Conservation (phyloP, 1,139 yeast species). For the Pichia sp. region DNA sequence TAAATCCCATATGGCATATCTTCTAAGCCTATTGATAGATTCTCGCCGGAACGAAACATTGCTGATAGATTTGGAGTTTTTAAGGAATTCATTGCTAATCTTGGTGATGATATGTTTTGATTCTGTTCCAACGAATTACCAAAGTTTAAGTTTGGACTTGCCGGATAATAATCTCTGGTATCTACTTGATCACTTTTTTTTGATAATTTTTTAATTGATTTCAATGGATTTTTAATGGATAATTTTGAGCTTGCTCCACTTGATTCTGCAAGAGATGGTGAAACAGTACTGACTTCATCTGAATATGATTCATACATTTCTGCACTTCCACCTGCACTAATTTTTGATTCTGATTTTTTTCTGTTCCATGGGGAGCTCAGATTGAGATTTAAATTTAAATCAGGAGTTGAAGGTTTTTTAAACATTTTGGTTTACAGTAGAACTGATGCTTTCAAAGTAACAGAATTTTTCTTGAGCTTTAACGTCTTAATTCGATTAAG, state of each 20-base stretch:
- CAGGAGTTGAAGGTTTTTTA: slow-evolving; percentile 11
- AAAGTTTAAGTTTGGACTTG: slow-evolving; percentile 18
- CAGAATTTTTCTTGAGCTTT: too few species aligned
- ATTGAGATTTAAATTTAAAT: slow-evolving; percentile 10
- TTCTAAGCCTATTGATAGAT: slow-evolving; percentile 36
- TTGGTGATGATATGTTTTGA: neutral
- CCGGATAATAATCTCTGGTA: slow-evolving; percentile 18
- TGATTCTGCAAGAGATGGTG: neutral
- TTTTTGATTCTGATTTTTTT: slow-evolving; percentile 6
- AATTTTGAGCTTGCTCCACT: neutral
- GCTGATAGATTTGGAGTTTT: slow-evolving; percentile 11
- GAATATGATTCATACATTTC: neutral
- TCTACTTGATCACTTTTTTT: slow-evolving; percentile 13
- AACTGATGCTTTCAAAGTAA: slow-evolving; percentile 14
- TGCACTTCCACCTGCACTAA: neutral
- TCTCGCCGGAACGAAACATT: slow-evolving; percentile 21
- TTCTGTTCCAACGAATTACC: slow-evolving; percentile 7
- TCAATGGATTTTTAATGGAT: slow-evolving; percentile 13
- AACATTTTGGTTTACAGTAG: slow-evolving; percentile 5
- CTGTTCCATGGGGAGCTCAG: slow-evolving; percentile 9
- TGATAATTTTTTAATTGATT: slow-evolving; percentile 14
- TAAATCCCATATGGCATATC: slow-evolving; percentile 36
- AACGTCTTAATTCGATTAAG: too few species aligned
- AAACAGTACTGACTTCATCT: neutral
- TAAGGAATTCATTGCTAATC: slow-evolving; percentile 5